phyloP scores from a whole-genome alignment of 2,329 filamentous ascomycete genomes.

The Penicillium occitanis region DNA sequence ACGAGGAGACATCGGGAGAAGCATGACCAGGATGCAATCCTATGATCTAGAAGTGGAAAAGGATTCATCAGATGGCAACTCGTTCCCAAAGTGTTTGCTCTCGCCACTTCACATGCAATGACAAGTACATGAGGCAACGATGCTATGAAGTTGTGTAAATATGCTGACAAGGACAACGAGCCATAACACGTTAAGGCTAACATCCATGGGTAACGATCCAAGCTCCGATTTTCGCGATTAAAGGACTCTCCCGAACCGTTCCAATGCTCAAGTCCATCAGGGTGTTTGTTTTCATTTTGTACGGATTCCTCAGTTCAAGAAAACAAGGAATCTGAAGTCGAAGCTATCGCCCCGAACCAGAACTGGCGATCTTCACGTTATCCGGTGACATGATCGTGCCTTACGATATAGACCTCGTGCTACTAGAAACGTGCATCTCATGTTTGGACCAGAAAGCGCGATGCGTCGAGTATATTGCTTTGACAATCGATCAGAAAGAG shows the following conservation, averaged over 20 bases:
- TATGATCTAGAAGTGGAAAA: not conserved
- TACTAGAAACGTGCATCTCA: not conserved
- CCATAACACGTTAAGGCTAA: not conserved
- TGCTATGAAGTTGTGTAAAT: not conserved
- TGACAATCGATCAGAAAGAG: not conserved
- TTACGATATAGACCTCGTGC: not conserved
- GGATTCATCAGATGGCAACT: not conserved
- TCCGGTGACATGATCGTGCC: not conserved
- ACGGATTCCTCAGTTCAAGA: not conserved
- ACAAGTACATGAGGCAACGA: not conserved
- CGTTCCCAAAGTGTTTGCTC: not conserved
- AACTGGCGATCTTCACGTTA: not conserved
- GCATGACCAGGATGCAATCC: no score
- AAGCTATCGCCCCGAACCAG: not conserved
- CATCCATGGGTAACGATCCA: not conserved
- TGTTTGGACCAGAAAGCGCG: not conserved
- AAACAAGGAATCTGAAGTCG: not conserved
- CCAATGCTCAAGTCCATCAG: not conserved
- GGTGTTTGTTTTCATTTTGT: conserved; percentile 8
- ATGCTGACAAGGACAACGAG: not conserved
- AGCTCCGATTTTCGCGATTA: conserved; percentile 10
- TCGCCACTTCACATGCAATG: not conserved
- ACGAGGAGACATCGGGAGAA: not conserved
- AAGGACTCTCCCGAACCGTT: conserved; percentile 43
- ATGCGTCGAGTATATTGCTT: not conserved